phyloP scores from a whole-genome alignment of 257 asterid species.

The Nicotiana paniculata region DNA sequence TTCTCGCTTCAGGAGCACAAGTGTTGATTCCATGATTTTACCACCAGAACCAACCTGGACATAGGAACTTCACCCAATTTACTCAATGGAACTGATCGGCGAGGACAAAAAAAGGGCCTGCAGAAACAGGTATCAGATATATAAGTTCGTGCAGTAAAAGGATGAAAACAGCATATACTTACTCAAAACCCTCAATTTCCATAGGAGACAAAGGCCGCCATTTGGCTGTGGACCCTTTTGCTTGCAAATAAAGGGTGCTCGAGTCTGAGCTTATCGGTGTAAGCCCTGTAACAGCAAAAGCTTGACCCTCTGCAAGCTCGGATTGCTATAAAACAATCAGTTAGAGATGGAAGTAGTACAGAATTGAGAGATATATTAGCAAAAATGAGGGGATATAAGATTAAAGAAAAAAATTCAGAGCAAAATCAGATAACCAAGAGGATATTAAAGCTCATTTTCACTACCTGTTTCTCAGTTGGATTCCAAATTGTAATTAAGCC shows the following conservation, averaged over 20 bases:
- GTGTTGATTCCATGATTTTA: slow-evolving; percentile 11
- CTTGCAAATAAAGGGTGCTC: slow-evolving; percentile 67
- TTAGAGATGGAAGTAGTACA: neutral
- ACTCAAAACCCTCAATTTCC: slow-evolving; percentile 47
- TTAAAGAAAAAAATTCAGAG: neutral
- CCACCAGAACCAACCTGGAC: slow-evolving; percentile 45
- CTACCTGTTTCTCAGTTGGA: slow-evolving; percentile 85
- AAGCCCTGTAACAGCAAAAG: slow-evolving; percentile 71
- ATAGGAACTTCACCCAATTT: slow-evolving; percentile 69
- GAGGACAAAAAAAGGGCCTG: slow-evolving; percentile 77
- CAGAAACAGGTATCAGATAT: slow-evolving; percentile 15
- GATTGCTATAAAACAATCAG: slow-evolving; percentile 34
- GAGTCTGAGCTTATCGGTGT: slow-evolving; percentile 65
- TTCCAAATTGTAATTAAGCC: slow-evolving; percentile 85
- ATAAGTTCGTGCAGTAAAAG: neutral
- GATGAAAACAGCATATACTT: slow-evolving; percentile 24
- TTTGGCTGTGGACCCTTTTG: slow-evolving; percentile 59
- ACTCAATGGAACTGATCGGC: slow-evolving; percentile 57
- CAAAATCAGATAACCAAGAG: slow-evolving; percentile 4
- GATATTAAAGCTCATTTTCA: neutral
- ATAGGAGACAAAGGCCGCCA: slow-evolving; percentile 62
- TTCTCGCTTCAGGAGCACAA: slow-evolving; percentile 8
- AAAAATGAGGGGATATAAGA: neutral
- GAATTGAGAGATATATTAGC: slow-evolving; percentile 3
- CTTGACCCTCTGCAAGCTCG: slow-evolving; percentile 77